Conservation (phyloP, 768 basidiomycete species). For the Bullera alba region DNA sequence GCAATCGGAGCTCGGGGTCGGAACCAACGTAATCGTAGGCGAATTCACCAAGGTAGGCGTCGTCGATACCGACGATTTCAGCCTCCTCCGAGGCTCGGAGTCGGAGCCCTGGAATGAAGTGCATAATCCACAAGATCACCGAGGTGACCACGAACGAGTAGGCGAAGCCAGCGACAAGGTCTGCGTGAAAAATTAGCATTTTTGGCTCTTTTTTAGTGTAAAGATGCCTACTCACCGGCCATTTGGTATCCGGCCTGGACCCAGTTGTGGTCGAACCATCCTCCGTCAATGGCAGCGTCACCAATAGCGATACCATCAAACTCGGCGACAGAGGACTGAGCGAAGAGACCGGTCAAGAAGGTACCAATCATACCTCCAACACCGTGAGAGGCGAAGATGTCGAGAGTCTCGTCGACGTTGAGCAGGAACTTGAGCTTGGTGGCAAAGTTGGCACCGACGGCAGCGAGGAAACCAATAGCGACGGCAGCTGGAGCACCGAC, state of each 20-base stretch:
- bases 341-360: constrained; percentile 67
- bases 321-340: constrained; percentile 56
- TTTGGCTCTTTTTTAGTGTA: background rate
- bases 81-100: constrained; percentile 43
- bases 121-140: constrained; percentile 43
- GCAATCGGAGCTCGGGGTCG: constrained; percentile 52
- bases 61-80: constrained; percentile 47
- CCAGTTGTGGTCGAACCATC: constrained; percentile 59
- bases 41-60: constrained; percentile 76
- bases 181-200: too few species aligned
- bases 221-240: too few species aligned
- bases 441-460: constrained; percentile 69
- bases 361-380: constrained; percentile 60
- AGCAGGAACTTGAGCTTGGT: constrained; percentile 65
- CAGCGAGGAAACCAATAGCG: constrained; percentile 66
- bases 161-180: constrained; percentile 23
- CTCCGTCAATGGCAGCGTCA: constrained; percentile 38
- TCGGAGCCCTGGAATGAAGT: constrained; percentile 47
- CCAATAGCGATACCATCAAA: constrained; percentile 62
- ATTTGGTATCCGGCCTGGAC: constrained; percentile 75
- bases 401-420: constrained; percentile 77
- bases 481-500: constrained; percentile 59
- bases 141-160: constrained; percentile 42
- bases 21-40: constrained; percentile 76
- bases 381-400: constrained; percentile 87